A percentile compares a stretch with the other conserved stretches of the same genome.
These are phyloP conservation scores for Phoenix roebelenii DNA, from an alignment of 176 grass and related monocot genomes.

Conservation along the genomic window DNA sequence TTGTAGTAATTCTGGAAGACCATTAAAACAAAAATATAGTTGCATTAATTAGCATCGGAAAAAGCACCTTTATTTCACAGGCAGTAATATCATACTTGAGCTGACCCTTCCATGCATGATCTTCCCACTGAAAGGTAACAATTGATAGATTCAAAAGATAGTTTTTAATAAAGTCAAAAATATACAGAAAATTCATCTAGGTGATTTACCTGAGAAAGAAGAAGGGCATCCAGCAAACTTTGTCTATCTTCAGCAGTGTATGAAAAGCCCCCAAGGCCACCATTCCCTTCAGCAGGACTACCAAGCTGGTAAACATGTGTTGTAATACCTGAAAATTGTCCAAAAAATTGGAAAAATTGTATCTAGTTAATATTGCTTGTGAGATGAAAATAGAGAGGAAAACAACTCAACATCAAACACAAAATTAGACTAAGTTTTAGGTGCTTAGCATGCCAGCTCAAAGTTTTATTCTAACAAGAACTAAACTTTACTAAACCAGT, in stretches of 20 bases:
- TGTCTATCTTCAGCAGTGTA: conserved; percentile 16
- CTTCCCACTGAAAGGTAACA: conserved; percentile 46
- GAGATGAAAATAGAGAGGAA: not conserved
- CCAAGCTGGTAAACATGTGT: conserved; percentile 31
- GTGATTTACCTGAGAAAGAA: conserved; percentile 47
- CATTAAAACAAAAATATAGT: too few relatives aligned
- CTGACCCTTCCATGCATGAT: conserved; percentile 28
- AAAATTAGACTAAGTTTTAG: too few relatives aligned
- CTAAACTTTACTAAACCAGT: too few relatives aligned
- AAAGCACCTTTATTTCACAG: conserved; percentile 49
- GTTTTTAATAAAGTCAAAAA: not conserved
- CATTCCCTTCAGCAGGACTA: conserved; percentile 18
- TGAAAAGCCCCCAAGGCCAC: conserved; percentile 3
- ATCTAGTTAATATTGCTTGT: too few relatives aligned
- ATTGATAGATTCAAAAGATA: conserved; percentile 7
- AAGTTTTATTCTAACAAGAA: too few relatives aligned
- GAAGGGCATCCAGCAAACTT: conserved; percentile 43
- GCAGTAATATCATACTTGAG: conserved; percentile 53
- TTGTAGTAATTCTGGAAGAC: too few relatives aligned
- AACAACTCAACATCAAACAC: too few relatives aligned
- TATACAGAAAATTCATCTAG: not conserved
- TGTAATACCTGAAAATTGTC: conserved; percentile 28
- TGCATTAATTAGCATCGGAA: not conserved
- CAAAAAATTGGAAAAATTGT: too few relatives aligned
- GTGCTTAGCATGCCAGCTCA: too few relatives aligned